Evolutionary conservation across 805 yeast species (phyloP).

Genomic region (Yarrowia hollandica): DNA sequence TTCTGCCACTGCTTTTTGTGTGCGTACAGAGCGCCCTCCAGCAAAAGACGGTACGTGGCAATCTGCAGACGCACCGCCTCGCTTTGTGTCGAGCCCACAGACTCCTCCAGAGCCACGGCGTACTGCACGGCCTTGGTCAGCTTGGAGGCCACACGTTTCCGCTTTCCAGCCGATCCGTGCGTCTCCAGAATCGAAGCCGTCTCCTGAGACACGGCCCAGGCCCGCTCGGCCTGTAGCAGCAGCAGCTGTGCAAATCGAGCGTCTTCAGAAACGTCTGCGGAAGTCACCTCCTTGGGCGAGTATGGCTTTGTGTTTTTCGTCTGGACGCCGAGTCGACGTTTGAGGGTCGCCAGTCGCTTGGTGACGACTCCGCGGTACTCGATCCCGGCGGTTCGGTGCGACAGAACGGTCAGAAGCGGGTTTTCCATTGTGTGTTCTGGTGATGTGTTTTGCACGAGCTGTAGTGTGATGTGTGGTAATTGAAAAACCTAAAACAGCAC

Average conservation of each 20-base stretch:
- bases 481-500: constrained; percentile 2
- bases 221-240: constrained; percentile 75
- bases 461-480: neutral
- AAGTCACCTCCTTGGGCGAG: constrained; percentile 49
- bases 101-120: constrained; percentile 45
- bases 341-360: constrained; percentile 60
- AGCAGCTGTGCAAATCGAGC: constrained; percentile 56
- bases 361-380: constrained; percentile 62
- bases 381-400: constrained; percentile 55
- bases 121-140: constrained; percentile 61
- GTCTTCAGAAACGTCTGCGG: constrained; percentile 54
- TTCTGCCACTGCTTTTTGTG: constrained; percentile 56
- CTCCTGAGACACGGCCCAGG: constrained; percentile 67
- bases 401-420: constrained; percentile 47
- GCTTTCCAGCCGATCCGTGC: constrained; percentile 48
- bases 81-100: constrained; percentile 22
- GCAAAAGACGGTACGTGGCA: constrained; percentile 45
- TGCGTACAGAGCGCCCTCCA: constrained; percentile 54
- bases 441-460: neutral
- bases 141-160: constrained; percentile 61
- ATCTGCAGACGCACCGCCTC: constrained; percentile 35
- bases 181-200: constrained; percentile 56
- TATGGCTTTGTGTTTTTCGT: constrained; percentile 68
- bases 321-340: constrained; percentile 62
- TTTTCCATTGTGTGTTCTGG: constrained; percentile 44